Percentiles rank a stretch among this genome's conserved stretches.
Conservation (phyloP, 2,329 filamentous ascomycete species). For the Beauveria caledonica region DNA sequence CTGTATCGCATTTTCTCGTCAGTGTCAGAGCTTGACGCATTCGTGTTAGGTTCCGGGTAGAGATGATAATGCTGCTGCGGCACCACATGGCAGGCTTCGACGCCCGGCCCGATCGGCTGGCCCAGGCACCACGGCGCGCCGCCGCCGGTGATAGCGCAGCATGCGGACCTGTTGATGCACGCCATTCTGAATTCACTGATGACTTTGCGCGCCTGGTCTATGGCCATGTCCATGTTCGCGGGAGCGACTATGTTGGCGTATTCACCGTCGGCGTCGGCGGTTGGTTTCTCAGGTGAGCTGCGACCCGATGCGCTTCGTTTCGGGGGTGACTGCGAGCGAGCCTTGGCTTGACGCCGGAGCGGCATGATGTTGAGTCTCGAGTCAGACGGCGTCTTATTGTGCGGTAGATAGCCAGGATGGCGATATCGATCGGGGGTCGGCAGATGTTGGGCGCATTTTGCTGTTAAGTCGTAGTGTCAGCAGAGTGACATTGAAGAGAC, state of each 20-base stretch:
- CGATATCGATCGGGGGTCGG: neutral
- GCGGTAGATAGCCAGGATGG: neutral
- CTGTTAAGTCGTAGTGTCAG: neutral
- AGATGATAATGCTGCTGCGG: neutral
- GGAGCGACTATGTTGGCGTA: neutral
- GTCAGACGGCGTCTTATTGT: neutral
- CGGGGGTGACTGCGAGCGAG: neutral
- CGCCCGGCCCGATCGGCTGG: neutral
- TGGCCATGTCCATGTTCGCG: neutral
- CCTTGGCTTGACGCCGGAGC: neutral
- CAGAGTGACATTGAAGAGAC: no score
- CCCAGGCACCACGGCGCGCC: neutral
- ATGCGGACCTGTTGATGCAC: neutral
- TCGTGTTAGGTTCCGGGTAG: neutral
- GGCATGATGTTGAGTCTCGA: neutral
- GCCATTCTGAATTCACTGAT: neutral
- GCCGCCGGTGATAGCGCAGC: neutral
- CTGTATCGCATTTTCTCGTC: neutral
- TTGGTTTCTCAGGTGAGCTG: neutral
- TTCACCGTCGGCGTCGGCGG: neutral
- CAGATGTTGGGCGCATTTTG: neutral
- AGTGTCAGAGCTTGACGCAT: no score
- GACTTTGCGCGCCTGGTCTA: neutral
- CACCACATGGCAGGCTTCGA: neutral
- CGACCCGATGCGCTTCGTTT: neutral